Base-by-base conservation (phyloP, 2,329 filamentous ascomycete genomes). In the Aspergillus awamori region DNA sequence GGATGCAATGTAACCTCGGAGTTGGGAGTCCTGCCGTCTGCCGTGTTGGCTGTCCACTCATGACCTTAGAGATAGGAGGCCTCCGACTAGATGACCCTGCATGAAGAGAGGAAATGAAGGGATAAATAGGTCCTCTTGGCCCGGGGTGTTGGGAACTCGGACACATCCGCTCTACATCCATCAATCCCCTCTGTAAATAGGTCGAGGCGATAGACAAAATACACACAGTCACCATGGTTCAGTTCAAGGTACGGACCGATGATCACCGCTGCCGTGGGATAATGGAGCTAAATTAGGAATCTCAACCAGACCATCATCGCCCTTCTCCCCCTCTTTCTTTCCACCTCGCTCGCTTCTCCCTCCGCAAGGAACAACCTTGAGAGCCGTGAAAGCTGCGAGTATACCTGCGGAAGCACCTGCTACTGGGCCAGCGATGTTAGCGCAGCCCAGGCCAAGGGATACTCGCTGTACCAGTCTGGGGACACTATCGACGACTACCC, bases 331-430 rank as follows among this genome's bases (percentile, higher is more conserved):
- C 57, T 74, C 55, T 61, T 74, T 59, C 47, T 72, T 20, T 53
- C 66, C n/a, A 55, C 61, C 17, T 33, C 65, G 22, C 26, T 73
- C 53, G 69, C 73, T 22, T 69, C 68, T 15, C 72, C 76, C 11
- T 52, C 57, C 8, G 68, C 28, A 24, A 8, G 26, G 2, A 48
- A 74, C 8, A 62, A 67, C 8, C 24, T 79, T 48, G 68, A 74
- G 24, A 63, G 76, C 65, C 74, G 80, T 64, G 55, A 59, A 13
- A 75, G 80, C 70, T 79, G 83, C 69, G 74, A 76, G 73, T 78
- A 82, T 43, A 81, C 80, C 53, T 88, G 87, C 72, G 85, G 86
- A 58, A 79, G 73, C 56, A 79, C 72, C 49, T 81, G 76, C 73
- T 88, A 88, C 77, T 80, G 77, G 53, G 76, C 79, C 49, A 72